phyloP scores from a whole-genome alignment of 345 rosid species.

The Microcos paniculata region DNA sequence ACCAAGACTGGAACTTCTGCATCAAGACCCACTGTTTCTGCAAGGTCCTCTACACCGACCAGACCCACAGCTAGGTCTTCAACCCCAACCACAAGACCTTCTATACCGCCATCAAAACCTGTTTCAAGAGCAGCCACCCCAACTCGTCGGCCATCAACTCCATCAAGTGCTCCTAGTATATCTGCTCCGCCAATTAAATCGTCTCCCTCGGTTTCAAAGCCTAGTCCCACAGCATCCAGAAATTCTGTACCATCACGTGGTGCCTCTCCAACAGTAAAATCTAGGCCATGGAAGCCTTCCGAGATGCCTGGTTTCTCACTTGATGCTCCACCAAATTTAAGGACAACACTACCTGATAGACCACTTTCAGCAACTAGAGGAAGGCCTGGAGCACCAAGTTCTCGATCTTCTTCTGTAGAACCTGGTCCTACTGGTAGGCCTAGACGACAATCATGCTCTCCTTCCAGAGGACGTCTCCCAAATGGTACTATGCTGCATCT shows the following conservation, averaged over 20 bases:
- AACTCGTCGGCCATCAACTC: conserved; percentile 72
- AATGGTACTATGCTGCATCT: conserved; percentile 52
- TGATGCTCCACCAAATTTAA: conserved; percentile 95
- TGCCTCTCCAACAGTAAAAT: conserved; percentile 70
- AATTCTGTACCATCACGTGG: conserved; percentile 65
- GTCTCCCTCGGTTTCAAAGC: conserved; percentile 43
- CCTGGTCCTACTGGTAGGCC: conserved; percentile 67
- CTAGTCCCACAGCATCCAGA: conserved; percentile 43
- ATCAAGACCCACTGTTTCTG: conserved; percentile 49
- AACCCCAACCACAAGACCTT: conserved; percentile 79
- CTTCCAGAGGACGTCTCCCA: conserved; percentile 79
- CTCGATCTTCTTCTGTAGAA: conserved; percentile 87
- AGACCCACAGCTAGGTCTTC: conserved; percentile 79
- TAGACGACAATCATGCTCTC: conserved; percentile 93
- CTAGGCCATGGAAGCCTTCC: conserved; percentile 98
- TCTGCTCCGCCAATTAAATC: conserved; percentile 53
- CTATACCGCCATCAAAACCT: conserved; percentile 66
- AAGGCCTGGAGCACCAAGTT: conserved; percentile 89
- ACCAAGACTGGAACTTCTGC: conserved; percentile 39
- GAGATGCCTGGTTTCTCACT: conserved; percentile 97
- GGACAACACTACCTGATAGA: conserved; percentile 82
- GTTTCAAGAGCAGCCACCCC: conserved; percentile 85
- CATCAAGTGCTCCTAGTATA: conserved; percentile 44
- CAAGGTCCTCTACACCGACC: conserved; percentile 90
- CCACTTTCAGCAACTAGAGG: conserved; percentile 95